Percentiles rank a stretch among this genome's conserved stretches.
These are phyloP conservation scores for Cucurbita maxima DNA, from an alignment of 306 rosid genomes.

Conservation along the genomic window DNA sequence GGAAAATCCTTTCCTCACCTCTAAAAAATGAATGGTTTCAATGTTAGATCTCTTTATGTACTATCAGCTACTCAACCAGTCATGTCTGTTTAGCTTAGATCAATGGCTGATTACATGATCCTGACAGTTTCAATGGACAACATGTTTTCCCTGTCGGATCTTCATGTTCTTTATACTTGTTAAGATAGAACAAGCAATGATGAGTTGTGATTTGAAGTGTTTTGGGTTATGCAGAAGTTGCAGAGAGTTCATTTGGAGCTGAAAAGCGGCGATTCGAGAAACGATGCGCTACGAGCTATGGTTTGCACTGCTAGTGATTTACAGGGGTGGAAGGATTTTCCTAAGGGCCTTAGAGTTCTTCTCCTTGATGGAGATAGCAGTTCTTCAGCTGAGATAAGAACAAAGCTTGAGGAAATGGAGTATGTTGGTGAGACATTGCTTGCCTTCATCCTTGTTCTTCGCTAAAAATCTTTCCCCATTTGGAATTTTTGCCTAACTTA, in stretches of 20 bases:
- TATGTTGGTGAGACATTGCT: conserved; percentile 39
- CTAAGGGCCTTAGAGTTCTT: conserved; percentile 88
- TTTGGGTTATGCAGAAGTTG: conserved; percentile 1
- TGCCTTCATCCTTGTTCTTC: conserved; percentile 11
- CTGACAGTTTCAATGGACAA: not conserved
- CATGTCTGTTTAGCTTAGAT: not conserved
- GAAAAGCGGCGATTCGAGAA: conserved; percentile 34
- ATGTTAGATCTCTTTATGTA: not conserved
- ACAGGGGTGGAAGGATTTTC: conserved; percentile 90
- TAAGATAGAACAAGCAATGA: not conserved
- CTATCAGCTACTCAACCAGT: not conserved
- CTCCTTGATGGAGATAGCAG: conserved; percentile 59
- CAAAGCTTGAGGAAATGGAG: conserved; percentile 80
- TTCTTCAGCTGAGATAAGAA: conserved; percentile 61
- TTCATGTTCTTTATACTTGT: not conserved
- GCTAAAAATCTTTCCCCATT: conserved; percentile 5
- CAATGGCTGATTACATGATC: not conserved
- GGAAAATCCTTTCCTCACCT: not conserved
- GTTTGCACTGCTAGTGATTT: conserved; percentile 92
- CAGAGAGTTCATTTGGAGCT: conserved; percentile 13
- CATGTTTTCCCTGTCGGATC: not conserved
- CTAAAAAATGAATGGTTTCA: not conserved
- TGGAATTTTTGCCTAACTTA: not conserved
- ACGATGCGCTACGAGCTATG: conserved; percentile 99
- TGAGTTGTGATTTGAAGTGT: not conserved